A percentile compares a stretch with the other conserved stretches of the same genome.
Evolutionary conservation across 192 early-diverging fungal genomes (phyloP).

Genomic region (Umbelopsis vinacea): DNA sequence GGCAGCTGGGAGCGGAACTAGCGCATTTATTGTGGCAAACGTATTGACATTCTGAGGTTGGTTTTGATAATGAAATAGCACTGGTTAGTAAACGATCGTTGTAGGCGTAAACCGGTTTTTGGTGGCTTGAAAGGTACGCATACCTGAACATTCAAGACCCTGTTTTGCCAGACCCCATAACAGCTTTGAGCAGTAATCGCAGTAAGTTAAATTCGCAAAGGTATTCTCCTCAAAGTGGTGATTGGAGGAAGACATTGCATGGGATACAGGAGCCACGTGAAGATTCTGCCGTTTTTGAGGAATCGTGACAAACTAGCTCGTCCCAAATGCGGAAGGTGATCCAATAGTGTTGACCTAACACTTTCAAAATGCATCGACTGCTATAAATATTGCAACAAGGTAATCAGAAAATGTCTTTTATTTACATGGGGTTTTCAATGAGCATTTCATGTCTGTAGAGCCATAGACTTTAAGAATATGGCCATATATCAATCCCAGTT

Average conservation of each 20-base stretch:
- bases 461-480: too few relatives aligned
- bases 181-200: constrained; percentile 68
- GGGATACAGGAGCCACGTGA: background rate
- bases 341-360: background rate
- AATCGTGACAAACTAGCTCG: constrained; percentile 1
- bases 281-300: constrained; percentile 11
- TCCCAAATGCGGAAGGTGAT: constrained; percentile 11
- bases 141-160: constrained; percentile 64
- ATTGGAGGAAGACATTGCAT: constrained; percentile 22
- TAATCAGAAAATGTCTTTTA: too few relatives aligned
- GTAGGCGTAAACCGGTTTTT: background rate
- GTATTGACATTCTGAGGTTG: constrained; percentile 43
- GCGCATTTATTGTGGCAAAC: constrained; percentile 53
- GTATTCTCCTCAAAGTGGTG: constrained; percentile 65
- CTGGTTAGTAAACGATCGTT: too few relatives aligned
- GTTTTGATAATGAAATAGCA: background rate
- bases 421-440: too few relatives aligned
- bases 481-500: too few relatives aligned
- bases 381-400: too few relatives aligned
- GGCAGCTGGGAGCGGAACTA: constrained; percentile 25
- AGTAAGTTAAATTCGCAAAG: constrained; percentile 67
- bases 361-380: too few relatives aligned
- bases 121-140: background rate
- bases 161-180: constrained; percentile 77
- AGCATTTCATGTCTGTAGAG: too few relatives aligned